Conservation (phyloP, 441 rosid species). For the Pelargonium exstipulatum region DNA sequence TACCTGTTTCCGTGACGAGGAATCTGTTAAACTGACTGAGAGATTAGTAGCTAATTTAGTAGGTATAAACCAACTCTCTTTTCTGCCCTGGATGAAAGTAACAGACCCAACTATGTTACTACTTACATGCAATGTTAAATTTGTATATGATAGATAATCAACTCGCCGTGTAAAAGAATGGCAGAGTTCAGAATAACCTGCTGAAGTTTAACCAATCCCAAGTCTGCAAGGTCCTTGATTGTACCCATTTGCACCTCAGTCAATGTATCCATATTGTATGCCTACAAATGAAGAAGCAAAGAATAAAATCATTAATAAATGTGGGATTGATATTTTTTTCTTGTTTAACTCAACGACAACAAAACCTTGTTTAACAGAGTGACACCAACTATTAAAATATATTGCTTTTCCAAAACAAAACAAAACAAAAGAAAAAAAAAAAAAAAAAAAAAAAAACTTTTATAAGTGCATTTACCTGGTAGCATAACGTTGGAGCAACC, state of each 20-base stretch:
- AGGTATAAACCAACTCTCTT: conserved; percentile 96
- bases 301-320: neutral
- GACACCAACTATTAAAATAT: no score
- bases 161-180: neutral
- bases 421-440: no score
- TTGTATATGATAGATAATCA: conserved; percentile 2
- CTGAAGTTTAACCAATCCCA: conserved; percentile 94
- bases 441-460: neutral
- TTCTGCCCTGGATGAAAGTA: conserved; percentile 62
- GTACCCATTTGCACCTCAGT: conserved; percentile 59
- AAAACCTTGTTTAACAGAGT: no score
- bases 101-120: conserved; percentile 5
- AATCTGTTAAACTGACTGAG: conserved; percentile 82
- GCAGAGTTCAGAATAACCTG: conserved; percentile 48
- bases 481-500: conserved; percentile 96
- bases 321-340: no score
- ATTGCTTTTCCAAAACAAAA: no score
- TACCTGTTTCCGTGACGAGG: conserved; percentile 83
- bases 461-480: conserved; percentile 55
- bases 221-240: conserved; percentile 86
- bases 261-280: conserved; percentile 75
- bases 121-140: neutral
- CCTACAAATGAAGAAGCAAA: conserved; percentile 35
- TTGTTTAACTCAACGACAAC: no score
- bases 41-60: conserved; percentile 86